A percentile compares a stretch with the other conserved stretches of the same genome.
Evolutionary conservation across 768 basidiomycete genomes (phyloP).

Genomic region (Tricholoma terreum): DNA sequence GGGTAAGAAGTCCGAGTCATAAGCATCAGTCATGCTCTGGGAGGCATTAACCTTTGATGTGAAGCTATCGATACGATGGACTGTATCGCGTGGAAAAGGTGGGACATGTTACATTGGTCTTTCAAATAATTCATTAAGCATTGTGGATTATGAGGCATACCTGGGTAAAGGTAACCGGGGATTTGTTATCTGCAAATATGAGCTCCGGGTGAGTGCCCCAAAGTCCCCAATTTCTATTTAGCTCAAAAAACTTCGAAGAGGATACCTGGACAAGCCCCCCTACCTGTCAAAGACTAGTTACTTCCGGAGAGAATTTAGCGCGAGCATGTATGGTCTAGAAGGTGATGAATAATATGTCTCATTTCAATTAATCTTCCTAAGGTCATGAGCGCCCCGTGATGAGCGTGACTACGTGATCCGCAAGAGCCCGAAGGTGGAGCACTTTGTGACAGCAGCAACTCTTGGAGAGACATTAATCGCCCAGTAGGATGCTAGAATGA

Average conservation of each 20-base stretch:
- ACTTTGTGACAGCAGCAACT: too few relatives aligned
- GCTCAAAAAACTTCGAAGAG: neutral
- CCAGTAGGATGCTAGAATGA: too few relatives aligned
- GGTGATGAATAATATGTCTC: too few relatives aligned
- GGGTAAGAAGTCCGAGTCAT: slow-evolving; percentile 31
- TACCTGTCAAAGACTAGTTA: neutral
- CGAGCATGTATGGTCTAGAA: too few relatives aligned
- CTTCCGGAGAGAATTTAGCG: neutral
- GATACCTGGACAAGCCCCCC: neutral
- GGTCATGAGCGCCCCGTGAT: too few relatives aligned
- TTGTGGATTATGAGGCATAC: slow-evolving; percentile 22
- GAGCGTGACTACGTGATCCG: too few relatives aligned
- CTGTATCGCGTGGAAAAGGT: slow-evolving; percentile 37
- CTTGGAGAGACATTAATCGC: too few relatives aligned
- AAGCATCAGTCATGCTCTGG: neutral
- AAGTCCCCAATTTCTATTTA: neutral
- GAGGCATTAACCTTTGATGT: neutral
- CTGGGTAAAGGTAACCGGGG: slow-evolving; percentile 25
- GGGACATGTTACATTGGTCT: neutral
- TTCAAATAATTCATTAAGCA: neutral
- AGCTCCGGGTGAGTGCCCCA: slow-evolving; percentile 20
- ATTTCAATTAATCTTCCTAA: too few relatives aligned
- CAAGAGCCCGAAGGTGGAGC: too few relatives aligned
- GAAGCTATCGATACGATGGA: slow-evolving; percentile 43
- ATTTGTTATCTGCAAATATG: slow-evolving; percentile 28